These are phyloP conservation scores for Verbena officinalis DNA, from an alignment of 257 asterid genomes.

Conservation along the genomic window DNA sequence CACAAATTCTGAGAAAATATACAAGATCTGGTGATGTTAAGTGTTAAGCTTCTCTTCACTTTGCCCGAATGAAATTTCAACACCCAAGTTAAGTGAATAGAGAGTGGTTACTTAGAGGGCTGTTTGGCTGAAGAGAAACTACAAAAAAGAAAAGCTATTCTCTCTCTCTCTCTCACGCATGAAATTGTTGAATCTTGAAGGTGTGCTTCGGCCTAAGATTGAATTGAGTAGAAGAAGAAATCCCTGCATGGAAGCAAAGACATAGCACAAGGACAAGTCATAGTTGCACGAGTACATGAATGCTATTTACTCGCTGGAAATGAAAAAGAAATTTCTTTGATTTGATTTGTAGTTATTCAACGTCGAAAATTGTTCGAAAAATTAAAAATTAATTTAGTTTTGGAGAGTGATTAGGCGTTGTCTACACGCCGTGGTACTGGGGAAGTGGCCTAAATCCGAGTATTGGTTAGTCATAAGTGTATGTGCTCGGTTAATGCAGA, in stretches of 20 bases:
- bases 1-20: conserved; percentile 10
- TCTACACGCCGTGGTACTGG: conserved; percentile 23
- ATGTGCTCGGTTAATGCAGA: too few relatives aligned
- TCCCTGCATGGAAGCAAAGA: conserved; percentile 71
- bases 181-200: conserved; percentile 22
- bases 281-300: conserved; percentile 30
- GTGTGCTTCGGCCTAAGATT: conserved; percentile 15
- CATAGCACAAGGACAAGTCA: conserved; percentile 34
- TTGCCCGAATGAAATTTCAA: conserved; percentile 22
- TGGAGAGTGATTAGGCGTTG: conserved; percentile 25
- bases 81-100: conserved; percentile 28
- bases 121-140: conserved; percentile 37
- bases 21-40: conserved; percentile 36
- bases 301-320: conserved; percentile 25
- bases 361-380: neutral
- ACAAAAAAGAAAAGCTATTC: neutral
- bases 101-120: conserved; percentile 41
- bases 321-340: neutral
- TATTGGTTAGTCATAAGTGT: neutral
- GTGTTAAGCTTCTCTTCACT: conserved; percentile 23
- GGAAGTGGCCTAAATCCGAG: neutral
- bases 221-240: conserved; percentile 30
- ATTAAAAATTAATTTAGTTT: neutral
- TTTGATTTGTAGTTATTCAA: neutral
- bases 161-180: conserved; percentile 8